phyloP scores from a whole-genome alignment of 345 rosid species.

The Hevea brasiliensis region DNA sequence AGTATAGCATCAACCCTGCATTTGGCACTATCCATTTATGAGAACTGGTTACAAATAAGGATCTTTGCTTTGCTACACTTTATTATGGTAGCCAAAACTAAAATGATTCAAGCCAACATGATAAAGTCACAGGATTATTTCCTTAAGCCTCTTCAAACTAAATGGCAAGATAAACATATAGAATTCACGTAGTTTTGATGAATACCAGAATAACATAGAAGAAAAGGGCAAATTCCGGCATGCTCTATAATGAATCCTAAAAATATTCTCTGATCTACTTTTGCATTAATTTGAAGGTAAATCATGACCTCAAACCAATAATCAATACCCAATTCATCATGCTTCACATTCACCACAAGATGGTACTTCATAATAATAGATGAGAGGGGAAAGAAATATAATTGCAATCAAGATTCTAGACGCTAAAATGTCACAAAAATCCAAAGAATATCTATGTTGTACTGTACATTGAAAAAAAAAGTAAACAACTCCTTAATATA shows the following conservation, averaged over 20 bases:
- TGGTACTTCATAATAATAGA: not conserved
- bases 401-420: not conserved
- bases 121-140: not conserved
- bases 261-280: not conserved
- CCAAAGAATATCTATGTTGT: not conserved
- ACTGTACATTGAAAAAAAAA: not conserved
- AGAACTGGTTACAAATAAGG: not conserved
- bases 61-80: not conserved
- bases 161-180: not conserved
- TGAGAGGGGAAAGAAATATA: not conserved
- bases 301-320: not conserved
- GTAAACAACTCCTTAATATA: not conserved
- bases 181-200: not conserved
- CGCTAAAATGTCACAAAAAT: not conserved
- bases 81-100: not conserved
- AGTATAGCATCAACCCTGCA: not conserved
- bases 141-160: not conserved
- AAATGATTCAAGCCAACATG: not conserved
- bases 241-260: not conserved
- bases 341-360: not conserved
- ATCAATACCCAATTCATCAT: not conserved
- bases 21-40: not conserved
- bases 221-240: not conserved
- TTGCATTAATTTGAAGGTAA: not conserved
- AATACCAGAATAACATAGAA: not conserved